These are phyloP conservation scores for Aspergillus fumigatus DNA, from an alignment of 2,329 filamentous ascomycete species.

Conservation along the genomic window DNA sequence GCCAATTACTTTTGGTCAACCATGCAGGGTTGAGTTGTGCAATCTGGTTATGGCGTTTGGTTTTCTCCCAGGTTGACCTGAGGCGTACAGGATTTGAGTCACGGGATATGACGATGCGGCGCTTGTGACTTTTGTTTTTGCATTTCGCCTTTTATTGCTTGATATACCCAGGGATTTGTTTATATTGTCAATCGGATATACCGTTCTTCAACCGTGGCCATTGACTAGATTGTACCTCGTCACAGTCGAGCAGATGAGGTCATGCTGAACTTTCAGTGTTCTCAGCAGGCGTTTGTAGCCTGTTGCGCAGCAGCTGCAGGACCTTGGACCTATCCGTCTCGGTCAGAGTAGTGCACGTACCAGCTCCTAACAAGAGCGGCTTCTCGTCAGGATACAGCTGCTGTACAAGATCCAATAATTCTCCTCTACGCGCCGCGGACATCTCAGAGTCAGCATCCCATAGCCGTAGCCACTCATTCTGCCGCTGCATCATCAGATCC, in stretches of 20 bases:
- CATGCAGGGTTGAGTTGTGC: conserved; percentile 50
- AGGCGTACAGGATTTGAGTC: neutral
- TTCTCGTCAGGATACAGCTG: conserved; percentile 23
- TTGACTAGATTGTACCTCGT: no score
- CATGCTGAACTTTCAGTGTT: neutral
- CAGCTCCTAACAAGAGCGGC: conserved; percentile 9
- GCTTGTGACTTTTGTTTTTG: neutral
- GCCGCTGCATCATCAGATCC: conserved; percentile 15
- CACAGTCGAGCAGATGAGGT: neutral
- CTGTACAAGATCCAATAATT: conserved; percentile 27
- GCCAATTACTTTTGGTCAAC: conserved; percentile 95
- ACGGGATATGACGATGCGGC: neutral
- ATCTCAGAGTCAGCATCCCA: conserved; percentile 20
- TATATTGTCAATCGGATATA: neutral
- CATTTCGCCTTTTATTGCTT: neutral
- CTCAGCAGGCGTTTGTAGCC: neutral
- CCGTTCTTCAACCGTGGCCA: neutral
- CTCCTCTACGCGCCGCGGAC: conserved; percentile 13
- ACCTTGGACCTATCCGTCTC: conserved; percentile 19
- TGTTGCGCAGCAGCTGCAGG: conserved; percentile 11
- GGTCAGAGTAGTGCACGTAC: conserved; percentile 14
- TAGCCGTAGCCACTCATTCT: conserved; percentile 25
- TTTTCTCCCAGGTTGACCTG: neutral
- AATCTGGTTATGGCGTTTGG: conserved; percentile 16
- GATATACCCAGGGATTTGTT: conserved; percentile 11